Conservation (phyloP, 306 rosid genomes). For the Crotalaria pallida region DNA sequence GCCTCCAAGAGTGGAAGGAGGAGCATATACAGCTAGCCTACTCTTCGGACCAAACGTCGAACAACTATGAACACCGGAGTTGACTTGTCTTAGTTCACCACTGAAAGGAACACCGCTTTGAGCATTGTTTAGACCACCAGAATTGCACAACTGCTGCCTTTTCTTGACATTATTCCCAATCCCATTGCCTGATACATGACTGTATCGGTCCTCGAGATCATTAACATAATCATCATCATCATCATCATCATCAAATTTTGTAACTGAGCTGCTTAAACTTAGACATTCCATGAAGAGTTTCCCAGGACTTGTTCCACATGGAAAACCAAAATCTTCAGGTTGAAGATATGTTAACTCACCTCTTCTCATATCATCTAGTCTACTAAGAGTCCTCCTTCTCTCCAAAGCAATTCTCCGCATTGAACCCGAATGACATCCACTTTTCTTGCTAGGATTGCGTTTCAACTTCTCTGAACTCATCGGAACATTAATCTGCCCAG, state of each 20-base stretch:
- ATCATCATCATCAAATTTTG: conserved; percentile 41
- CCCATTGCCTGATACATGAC: conserved; percentile 37
- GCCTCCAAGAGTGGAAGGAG: conserved; percentile 86
- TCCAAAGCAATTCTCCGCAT: conserved; percentile 33
- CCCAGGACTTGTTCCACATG: conserved; percentile 85
- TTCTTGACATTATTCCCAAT: conserved; percentile 34
- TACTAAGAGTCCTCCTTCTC: conserved; percentile 34
- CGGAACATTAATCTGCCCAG: conserved; percentile 30
- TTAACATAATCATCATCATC: conserved; percentile 35
- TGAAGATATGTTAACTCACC: conserved; percentile 52
- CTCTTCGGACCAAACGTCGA: conserved; percentile 50
- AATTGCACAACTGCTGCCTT: conserved; percentile 38
- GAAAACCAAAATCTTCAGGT: conserved; percentile 68
- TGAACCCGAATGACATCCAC: conserved; percentile 26
- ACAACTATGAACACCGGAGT: conserved; percentile 35
- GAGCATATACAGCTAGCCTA: conserved; percentile 54
- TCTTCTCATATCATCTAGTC: conserved; percentile 46
- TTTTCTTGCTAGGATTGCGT: conserved; percentile 35
- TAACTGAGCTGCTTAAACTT: conserved; percentile 74
- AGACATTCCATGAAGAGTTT: conserved; percentile 92
- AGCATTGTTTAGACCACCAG: conserved; percentile 32
- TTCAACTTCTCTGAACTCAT: conserved; percentile 36
- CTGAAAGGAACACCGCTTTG: conserved; percentile 36
- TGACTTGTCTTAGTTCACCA: conserved; percentile 37
- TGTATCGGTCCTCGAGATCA: conserved; percentile 36